Evolutionary conservation across 2,329 filamentous ascomycete genomes (phyloP).

Genomic region (Apiospora malaysiana): DNA sequence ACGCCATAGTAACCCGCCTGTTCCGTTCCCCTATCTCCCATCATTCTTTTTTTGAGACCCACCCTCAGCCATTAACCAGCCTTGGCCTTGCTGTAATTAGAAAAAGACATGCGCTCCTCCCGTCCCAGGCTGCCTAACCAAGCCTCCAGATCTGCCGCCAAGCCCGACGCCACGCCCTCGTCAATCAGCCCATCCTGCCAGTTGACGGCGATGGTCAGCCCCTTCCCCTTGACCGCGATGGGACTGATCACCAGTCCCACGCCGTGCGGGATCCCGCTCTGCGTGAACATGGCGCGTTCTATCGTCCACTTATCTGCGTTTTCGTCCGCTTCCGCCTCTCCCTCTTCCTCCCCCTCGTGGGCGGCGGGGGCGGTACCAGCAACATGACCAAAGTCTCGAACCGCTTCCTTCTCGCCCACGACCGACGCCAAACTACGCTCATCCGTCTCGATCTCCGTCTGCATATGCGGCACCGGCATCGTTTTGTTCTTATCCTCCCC

Average conservation of each 20-base stretch:
- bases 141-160: slow-evolving; percentile 18
- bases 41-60: neutral
- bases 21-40: neutral
- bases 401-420: neutral
- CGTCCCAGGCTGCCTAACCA: slow-evolving; percentile 21
- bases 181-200: slow-evolving; percentile 23
- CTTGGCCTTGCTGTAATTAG: neutral
- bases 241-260: slow-evolving; percentile 10
- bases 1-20: neutral
- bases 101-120: neutral
- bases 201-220: slow-evolving; percentile 12
- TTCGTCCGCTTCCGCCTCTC: neutral
- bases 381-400: neutral
- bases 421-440: neutral
- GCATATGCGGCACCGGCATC: neutral
- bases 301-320: slow-evolving; percentile 30
- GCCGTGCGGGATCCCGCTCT: slow-evolving; percentile 20
- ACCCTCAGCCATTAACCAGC: neutral
- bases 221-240: slow-evolving; percentile 23
- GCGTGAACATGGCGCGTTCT: slow-evolving; percentile 27
- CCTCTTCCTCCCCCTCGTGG: neutral
- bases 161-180: slow-evolving; percentile 7
- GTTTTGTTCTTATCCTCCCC: no score
- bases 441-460: neutral
- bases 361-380: neutral